Percentiles rank a stretch among this genome's conserved stretches.
Conservation (phyloP, 1,139 yeast species). For the Candida gigantensis region DNA sequence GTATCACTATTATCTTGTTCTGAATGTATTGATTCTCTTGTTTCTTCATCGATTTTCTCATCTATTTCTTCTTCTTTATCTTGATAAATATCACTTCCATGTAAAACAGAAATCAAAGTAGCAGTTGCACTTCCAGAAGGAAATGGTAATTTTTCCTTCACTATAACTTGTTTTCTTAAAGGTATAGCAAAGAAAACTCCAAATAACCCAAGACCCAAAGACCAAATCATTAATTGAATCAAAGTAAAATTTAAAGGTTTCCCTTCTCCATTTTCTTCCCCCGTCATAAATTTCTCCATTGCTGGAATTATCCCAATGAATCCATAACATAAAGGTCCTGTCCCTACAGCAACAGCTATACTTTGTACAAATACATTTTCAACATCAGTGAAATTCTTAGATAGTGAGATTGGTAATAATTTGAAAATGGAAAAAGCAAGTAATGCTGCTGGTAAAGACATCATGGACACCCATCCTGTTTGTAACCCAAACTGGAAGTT, state of each 20-base stretch:
- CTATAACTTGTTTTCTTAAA: constrained; percentile 78
- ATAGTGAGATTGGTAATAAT: constrained; percentile 40
- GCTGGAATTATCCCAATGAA: constrained; percentile 97
- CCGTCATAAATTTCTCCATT: constrained; percentile 79
- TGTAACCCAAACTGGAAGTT: constrained; percentile 96
- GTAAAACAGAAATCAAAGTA: constrained; percentile 83
- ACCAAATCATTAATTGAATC: constrained; percentile 72
- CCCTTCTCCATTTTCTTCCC: constrained; percentile 72
- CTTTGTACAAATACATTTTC: constrained; percentile 93
- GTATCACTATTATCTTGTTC: neutral
- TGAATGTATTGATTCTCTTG: neutral
- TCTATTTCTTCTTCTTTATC: constrained; percentile 27
- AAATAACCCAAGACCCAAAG: constrained; percentile 81
- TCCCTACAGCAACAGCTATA: constrained; percentile 94
- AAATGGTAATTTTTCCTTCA: constrained; percentile 81
- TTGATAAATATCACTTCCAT: constrained; percentile 59
- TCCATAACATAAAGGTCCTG: constrained; percentile 95
- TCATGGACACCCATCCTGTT: constrained; percentile 99
- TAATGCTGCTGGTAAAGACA: constrained; percentile 95
- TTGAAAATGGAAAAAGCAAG: constrained; percentile 83
- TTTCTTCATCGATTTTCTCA: constrained; percentile 4
- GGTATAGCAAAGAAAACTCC: constrained; percentile 97
- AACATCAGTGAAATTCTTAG: constrained; percentile 69
- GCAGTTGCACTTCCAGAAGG: constrained; percentile 98
- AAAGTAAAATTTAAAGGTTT: constrained; percentile 38